Percentiles rank a stretch among this genome's conserved stretches.
Evolutionary conservation across 306 rosid species (phyloP).

Genomic region (Morella rubra): DNA sequence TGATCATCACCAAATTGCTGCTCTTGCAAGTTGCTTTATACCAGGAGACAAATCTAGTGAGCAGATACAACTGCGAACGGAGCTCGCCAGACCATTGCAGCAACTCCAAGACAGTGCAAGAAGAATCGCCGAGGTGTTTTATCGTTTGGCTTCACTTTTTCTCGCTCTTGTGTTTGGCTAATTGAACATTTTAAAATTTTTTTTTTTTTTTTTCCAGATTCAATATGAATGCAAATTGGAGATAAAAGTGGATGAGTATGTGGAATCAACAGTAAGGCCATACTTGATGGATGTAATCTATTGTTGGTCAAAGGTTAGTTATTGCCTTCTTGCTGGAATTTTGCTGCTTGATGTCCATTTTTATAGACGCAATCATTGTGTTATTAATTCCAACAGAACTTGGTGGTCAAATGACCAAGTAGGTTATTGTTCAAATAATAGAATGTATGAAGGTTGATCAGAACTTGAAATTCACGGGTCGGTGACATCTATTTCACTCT

Average conservation of each 20-base stretch:
- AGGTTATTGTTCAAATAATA: not conserved
- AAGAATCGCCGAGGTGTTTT: slow-evolving; percentile 86
- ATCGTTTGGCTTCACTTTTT: slow-evolving; percentile 20
- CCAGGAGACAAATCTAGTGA: slow-evolving; percentile 89
- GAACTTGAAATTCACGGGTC: not conserved
- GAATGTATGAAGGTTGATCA: not conserved
- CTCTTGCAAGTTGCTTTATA: slow-evolving; percentile 96
- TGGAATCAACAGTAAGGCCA: slow-evolving; percentile 95
- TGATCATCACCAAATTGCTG: slow-evolving; percentile 96
- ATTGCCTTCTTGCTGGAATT: not conserved
- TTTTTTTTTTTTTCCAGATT: slow-evolving; percentile 48
- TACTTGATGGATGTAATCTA: slow-evolving; percentile 94
- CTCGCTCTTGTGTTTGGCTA: slow-evolving; percentile 14
- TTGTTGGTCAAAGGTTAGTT: slow-evolving; percentile 96
- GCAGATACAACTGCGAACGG: slow-evolving; percentile 88
- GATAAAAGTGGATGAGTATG: slow-evolving; percentile 78
- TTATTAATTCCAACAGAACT: no score
- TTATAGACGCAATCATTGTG: no score
- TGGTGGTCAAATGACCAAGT: not conserved
- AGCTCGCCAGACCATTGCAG: slow-evolving; percentile 88
- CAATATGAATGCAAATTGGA: slow-evolving; percentile 98
- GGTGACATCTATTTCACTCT: no score
- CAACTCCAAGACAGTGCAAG: slow-evolving; percentile 98
- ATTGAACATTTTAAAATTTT: slow-evolving; percentile 11
- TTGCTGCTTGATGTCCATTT: not conserved